phyloP scores from a whole-genome alignment of 306 rosid species.

The Acacia confusa region DNA sequence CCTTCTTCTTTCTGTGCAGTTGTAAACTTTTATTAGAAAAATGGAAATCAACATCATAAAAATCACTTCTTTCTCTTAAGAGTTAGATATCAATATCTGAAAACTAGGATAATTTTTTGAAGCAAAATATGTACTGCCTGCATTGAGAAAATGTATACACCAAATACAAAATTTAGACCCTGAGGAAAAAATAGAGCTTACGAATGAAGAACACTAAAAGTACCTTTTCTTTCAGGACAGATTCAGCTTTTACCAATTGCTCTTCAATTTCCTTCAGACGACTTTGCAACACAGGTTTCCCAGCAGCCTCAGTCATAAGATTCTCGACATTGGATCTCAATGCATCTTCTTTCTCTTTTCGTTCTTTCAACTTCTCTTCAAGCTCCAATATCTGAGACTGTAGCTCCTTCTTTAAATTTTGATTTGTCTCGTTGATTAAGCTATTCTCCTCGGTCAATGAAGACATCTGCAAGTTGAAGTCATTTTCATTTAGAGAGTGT shows the following conservation, averaged over 20 bases:
- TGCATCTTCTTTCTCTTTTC: constrained; percentile 54
- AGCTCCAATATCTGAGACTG: constrained; percentile 60
- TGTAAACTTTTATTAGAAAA: constrained; percentile 7
- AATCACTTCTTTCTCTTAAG: neutral
- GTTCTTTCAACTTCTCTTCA: constrained; percentile 72
- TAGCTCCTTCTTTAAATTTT: constrained; percentile 68
- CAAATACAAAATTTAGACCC: neutral
- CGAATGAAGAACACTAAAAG: neutral
- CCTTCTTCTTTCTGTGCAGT: constrained; percentile 63
- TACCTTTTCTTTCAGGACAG: constrained; percentile 74
- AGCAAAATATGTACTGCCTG: neutral
- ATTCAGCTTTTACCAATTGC: constrained; percentile 59
- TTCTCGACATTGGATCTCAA: constrained; percentile 63
- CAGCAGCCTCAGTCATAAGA: constrained; percentile 64
- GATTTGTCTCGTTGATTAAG: constrained; percentile 69
- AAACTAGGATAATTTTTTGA: neutral
- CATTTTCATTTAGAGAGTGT: constrained; percentile 28
- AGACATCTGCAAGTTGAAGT: constrained; percentile 60
- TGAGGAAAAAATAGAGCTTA: neutral
- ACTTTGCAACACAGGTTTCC: constrained; percentile 58
- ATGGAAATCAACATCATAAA: constrained; percentile 20
- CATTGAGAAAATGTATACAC: neutral
- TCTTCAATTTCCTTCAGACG: constrained; percentile 64
- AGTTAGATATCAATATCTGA: neutral
- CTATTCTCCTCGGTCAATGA: constrained; percentile 74